Base-by-base conservation (phyloP, 2,329 filamentous ascomycete species). In the Byssothecium circinans region DNA sequence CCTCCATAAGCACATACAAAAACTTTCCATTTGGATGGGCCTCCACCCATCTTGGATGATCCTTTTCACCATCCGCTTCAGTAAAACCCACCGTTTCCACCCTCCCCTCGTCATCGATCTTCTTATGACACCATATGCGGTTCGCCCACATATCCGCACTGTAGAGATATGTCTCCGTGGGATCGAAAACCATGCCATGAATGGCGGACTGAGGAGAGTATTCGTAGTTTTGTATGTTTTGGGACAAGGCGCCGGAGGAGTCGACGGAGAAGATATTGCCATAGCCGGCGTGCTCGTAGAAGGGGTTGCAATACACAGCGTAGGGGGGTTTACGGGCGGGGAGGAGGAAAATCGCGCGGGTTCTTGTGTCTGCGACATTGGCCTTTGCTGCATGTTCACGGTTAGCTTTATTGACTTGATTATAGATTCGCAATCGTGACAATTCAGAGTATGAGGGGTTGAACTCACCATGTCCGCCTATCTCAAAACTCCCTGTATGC, bases 21-120 rank as follows among this genome's bases (percentile, higher is more conserved):
- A 90, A 91, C 48, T 84, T 81, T 17, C 88, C 89, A 1, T 81
- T 81, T 2, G 86, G 86, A 69, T 92, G 88, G 67, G 95, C 86
- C 58, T 89, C 89, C 12, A 95, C 88, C 90, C 90, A 95, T 62
- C 90, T 83, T 14, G 90, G 90, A 69, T 94, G 90, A 70, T 95
- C 90, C 51, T 79, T 79, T 2, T 81, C 73, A 37, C 80, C 78
- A 0, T 89, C 88, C 22, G 89, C 89, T 53, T 87, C 81, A 27
- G 91, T 78, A 63, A 80, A 84, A 57, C 88, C 89, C 45, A 92
- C 80, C 17, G 91, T 80, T 40, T 82, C 79, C 47, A 94, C 73
- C 42, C 79, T 75, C 14, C 86, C 86, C 2, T 80, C 77, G 44
- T 78, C 68, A 6, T 74, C 29, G 49, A 81, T 79, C 70, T 91